Percentiles rank a stretch among this genome's conserved stretches.
These are phyloP conservation scores for Durio zibethinus DNA, from an alignment of 345 rosid species.

Conservation along the genomic window DNA sequence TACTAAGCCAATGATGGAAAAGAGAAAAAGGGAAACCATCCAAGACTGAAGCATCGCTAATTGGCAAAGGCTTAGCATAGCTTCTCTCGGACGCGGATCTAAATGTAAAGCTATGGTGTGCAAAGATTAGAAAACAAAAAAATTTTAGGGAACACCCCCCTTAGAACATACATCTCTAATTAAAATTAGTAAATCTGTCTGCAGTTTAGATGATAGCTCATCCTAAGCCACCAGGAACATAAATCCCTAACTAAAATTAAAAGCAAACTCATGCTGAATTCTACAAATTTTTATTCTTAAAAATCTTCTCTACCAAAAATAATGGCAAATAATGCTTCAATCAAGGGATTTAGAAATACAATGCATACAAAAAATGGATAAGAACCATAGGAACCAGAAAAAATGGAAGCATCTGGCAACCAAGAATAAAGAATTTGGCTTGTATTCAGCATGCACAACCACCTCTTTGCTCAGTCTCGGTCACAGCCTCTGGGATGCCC, in stretches of 20 bases:
- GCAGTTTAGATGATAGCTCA: neutral
- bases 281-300: neutral
- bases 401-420: slow-evolving; percentile 6
- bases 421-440: neutral
- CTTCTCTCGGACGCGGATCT: no score
- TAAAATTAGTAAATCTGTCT: no score
- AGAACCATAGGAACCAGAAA: neutral
- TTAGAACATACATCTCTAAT: no score
- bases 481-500: slow-evolving; percentile 64
- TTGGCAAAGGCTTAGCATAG: neutral
- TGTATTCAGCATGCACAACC: slow-evolving; percentile 79
- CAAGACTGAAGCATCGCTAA: no score
- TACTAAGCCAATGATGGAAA: no score
- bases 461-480: slow-evolving; percentile 82
- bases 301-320: neutral
- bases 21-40: no score
- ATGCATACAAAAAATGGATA: slow-evolving; percentile 20
- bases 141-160: no score
- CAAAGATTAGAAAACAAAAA: no score
- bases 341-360: slow-evolving; percentile 7
- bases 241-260: neutral
- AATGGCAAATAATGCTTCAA: neutral
- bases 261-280: neutral
- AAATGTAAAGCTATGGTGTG: no score
- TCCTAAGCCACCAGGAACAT: neutral